Evolutionary conservation across 371 early-diverging fungal genomes (phyloP).

Genomic region (Rhizopus delemar): DNA sequence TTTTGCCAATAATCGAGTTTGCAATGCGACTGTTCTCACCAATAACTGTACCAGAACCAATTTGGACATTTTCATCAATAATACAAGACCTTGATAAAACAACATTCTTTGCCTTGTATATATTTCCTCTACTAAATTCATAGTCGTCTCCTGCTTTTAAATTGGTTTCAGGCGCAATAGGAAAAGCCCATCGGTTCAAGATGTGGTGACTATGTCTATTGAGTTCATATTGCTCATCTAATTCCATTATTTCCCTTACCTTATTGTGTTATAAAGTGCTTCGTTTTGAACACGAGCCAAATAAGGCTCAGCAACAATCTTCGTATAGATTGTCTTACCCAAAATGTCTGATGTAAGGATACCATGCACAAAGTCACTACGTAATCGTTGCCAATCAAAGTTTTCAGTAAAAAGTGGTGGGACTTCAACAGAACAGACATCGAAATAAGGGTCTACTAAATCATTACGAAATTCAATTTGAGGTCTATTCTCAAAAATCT

Average conservation of each 20-base stretch:
- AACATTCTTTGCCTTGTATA: conserved; percentile 84
- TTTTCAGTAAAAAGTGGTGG: conserved; percentile 95
- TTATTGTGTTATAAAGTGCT: conserved; percentile 82
- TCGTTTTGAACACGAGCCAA: conserved; percentile 83
- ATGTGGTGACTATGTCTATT: conserved; percentile 71
- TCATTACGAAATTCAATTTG: conserved; percentile 84
- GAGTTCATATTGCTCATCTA: not conserved
- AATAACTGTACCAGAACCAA: conserved; percentile 78
- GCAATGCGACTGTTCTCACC: conserved; percentile 73
- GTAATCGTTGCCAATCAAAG: conserved; percentile 93
- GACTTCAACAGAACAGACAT: conserved; percentile 91
- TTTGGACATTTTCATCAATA: conserved; percentile 79
- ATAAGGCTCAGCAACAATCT: conserved; percentile 78
- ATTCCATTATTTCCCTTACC: conserved; percentile 31
- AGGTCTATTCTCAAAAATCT: conserved; percentile 65
- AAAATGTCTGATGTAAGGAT: conserved; percentile 89
- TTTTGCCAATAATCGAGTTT: conserved; percentile 82
- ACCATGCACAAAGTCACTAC: conserved; percentile 90
- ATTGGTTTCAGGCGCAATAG: conserved; percentile 90
- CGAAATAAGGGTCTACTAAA: conserved; percentile 89
- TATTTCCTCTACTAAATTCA: conserved; percentile 72
- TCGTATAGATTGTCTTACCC: conserved; percentile 84
- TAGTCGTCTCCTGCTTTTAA: conserved; percentile 69
- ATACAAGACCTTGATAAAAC: conserved; percentile 73
- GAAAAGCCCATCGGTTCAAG: conserved; percentile 90